A percentile compares a stretch with the other conserved stretches of the same genome.
These are phyloP conservation scores for Yamadazyma siamensis DNA, from an alignment of 1,139 yeast species.

Conservation along the genomic window DNA sequence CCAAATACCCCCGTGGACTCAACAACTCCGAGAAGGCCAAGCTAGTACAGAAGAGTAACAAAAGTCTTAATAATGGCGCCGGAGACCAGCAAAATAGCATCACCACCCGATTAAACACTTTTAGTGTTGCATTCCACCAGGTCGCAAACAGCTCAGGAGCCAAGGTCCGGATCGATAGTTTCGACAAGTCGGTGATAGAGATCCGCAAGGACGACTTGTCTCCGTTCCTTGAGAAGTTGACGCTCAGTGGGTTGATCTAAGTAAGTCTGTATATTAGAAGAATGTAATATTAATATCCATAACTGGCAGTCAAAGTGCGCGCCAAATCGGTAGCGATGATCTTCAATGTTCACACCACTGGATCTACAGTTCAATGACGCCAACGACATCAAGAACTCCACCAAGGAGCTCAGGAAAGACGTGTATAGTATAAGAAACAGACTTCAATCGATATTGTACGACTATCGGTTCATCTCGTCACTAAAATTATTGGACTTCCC, in stretches of 20 bases:
- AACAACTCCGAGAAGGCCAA: conserved; percentile 43
- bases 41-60: conserved; percentile 24
- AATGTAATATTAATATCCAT: no score
- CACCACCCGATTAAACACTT: conserved; percentile 60
- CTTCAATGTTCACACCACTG: conserved; percentile 1
- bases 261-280: no score
- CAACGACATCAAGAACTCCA: conserved; percentile 21
- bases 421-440: conserved; percentile 58
- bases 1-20: conserved; percentile 69
- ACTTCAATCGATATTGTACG: conserved; percentile 66
- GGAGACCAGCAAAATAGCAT: conserved; percentile 15
- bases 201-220: conserved; percentile 82
- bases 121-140: conserved; percentile 87
- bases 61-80: conserved; percentile 16
- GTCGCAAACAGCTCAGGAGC: conserved; percentile 83
- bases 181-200: conserved; percentile 91
- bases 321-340: no score
- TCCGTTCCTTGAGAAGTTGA: conserved; percentile 78
- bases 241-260: conserved; percentile 39
- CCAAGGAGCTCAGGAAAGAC: conserved; percentile 47
- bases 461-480: conserved; percentile 35
- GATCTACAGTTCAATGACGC: conserved; percentile 5
- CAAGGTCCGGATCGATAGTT: conserved; percentile 85
- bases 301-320: no score
- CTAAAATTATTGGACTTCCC: conserved; percentile 25